Percentiles rank a stretch among this genome's conserved stretches.
Evolutionary conservation across 2,329 filamentous ascomycete genomes (phyloP).

Genomic region (Sphaerostilbella broomeana): DNA sequence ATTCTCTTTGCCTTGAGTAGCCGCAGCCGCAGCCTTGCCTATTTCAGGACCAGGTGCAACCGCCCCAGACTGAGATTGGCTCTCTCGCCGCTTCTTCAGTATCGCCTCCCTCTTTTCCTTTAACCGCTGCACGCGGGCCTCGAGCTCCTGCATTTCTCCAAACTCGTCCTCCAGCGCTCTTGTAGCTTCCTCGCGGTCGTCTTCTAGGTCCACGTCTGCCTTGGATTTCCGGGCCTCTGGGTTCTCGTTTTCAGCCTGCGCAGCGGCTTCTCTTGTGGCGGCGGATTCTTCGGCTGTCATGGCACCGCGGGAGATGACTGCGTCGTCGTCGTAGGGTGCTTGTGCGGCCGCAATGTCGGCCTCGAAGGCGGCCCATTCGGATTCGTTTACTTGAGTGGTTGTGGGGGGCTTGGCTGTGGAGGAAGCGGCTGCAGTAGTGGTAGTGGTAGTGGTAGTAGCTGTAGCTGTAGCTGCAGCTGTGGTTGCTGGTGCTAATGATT

Average conservation of each 20-base stretch:
- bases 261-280: slow-evolving; percentile 42
- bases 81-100: slow-evolving; percentile 34
- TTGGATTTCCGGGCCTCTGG: slow-evolving; percentile 42
- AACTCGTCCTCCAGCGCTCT: slow-evolving; percentile 70
- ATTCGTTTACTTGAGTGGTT: slow-evolving; percentile 51
- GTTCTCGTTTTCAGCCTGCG: slow-evolving; percentile 39
- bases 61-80: slow-evolving; percentile 23
- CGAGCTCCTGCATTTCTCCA: slow-evolving; percentile 75
- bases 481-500: not conserved
- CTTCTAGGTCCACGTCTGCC: slow-evolving; percentile 50
- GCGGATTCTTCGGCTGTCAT: slow-evolving; percentile 58
- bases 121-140: slow-evolving; percentile 60
- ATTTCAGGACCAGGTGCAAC: slow-evolving; percentile 6
- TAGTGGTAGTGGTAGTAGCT: not conserved
- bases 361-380: slow-evolving; percentile 83
- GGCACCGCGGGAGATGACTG: slow-evolving; percentile 62
- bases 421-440: slow-evolving; percentile 14
- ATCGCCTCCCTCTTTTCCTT: slow-evolving; percentile 64
- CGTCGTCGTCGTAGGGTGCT: slow-evolving; percentile 36
- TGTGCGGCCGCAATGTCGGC: slow-evolving; percentile 60
- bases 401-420: slow-evolving; percentile 17
- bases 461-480: slow-evolving; percentile 17
- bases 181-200: slow-evolving; percentile 69
- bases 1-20: slow-evolving; percentile 24
- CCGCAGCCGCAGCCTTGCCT: slow-evolving; percentile 7